A percentile compares a stretch with the other conserved stretches of the same genome.
These are phyloP conservation scores for Termitomyces sp. DNA, from an alignment of 768 basidiomycete genomes.

Conservation along the genomic window DNA sequence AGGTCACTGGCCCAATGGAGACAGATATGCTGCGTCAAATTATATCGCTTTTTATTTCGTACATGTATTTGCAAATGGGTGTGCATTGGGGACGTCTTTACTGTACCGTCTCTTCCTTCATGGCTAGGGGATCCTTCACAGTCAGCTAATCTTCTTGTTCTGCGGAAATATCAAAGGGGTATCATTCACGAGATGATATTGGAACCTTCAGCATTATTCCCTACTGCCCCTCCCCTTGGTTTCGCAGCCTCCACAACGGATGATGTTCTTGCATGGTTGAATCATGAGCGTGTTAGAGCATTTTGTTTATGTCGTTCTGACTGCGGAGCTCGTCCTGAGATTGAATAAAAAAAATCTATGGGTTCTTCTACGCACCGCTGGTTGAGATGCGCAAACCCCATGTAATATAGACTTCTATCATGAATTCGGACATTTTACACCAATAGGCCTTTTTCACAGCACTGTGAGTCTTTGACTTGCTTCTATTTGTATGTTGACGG, in stretches of 20 bases:
- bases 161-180: background rate
- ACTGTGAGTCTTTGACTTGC: background rate
- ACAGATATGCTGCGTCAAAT: background rate
- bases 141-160: background rate
- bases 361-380: background rate
- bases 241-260: background rate
- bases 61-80: background rate
- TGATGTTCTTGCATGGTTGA: conserved; percentile 1
- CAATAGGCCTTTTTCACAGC: background rate
- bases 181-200: background rate
- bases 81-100: background rate
- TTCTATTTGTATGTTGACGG: background rate
- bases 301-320: background rate
- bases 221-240: background rate
- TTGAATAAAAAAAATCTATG: background rate
- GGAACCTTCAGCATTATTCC: background rate
- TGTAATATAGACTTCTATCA: background rate
- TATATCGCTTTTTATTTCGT: background rate
- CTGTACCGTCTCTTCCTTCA: background rate
- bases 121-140: background rate
- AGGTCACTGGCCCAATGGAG: background rate
- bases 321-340: conserved; percentile 1
- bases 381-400: background rate
- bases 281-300: background rate
- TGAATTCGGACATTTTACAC: background rate